Percentiles rank a stretch among this genome's conserved stretches.
Conservation (phyloP, 1,284 basidiomycete species). For the Apiotrichum mycotoxinovorans region DNA sequence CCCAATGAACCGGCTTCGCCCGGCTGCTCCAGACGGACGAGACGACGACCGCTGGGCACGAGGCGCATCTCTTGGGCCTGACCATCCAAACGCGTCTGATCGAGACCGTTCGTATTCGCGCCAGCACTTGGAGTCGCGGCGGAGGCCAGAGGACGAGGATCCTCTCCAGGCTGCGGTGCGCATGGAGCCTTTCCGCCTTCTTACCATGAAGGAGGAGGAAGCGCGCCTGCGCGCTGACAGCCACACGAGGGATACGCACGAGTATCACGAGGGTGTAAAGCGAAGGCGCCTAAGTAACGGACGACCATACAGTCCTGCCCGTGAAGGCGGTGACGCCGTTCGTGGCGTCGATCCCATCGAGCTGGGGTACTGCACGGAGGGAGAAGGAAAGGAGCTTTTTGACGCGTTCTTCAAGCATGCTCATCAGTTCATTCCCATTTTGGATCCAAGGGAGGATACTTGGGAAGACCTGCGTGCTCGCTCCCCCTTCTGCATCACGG, state of each 20-base stretch:
- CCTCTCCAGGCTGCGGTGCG: constrained; percentile 2
- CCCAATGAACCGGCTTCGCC: neutral
- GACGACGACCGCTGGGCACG: neutral
- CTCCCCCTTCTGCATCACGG: constrained; percentile 29
- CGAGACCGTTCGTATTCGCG: neutral
- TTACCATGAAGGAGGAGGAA: constrained; percentile 20
- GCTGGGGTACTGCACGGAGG: constrained; percentile 20
- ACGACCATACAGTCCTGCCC: neutral
- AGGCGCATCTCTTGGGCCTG: neutral
- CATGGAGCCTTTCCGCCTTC: constrained; percentile 11
- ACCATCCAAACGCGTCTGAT: neutral
- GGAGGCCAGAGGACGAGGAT: constrained; percentile 5
- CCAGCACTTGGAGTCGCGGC: neutral
- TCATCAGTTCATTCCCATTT: constrained; percentile 29
- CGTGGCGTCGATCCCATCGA: constrained; percentile 20
- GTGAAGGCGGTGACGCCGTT: neutral
- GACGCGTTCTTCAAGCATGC: constrained; percentile 29
- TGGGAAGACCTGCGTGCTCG: constrained; percentile 28
- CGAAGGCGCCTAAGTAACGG: neutral
- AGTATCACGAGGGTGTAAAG: neutral
- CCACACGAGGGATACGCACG: neutral
- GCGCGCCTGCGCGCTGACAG: constrained; percentile 12
- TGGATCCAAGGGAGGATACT: constrained; percentile 27
- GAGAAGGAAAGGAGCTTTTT: constrained; percentile 21
- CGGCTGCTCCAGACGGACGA: neutral